A percentile compares a stretch with the other conserved stretches of the same genome.
Conservation (phyloP, 2,329 filamentous ascomycete genomes). For the Aspergillaceae sp. region DNA sequence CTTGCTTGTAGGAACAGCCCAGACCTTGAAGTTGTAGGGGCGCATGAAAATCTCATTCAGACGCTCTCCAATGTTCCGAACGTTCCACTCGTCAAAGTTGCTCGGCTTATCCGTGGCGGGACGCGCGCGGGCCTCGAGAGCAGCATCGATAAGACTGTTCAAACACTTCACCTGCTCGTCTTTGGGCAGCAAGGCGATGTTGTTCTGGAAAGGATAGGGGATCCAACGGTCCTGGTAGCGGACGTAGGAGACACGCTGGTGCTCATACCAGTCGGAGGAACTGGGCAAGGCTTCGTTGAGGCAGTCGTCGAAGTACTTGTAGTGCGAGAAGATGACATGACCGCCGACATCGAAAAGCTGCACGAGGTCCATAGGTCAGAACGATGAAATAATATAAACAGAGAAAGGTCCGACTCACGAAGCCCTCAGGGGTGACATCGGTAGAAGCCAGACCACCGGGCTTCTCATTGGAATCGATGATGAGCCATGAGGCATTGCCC, state of each 20-base stretch:
- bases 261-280: slow-evolving; percentile 89
- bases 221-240: slow-evolving; percentile 96
- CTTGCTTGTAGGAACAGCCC: slow-evolving; percentile 96
- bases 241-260: slow-evolving; percentile 98
- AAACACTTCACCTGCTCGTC: slow-evolving; percentile 93
- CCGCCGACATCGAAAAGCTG: slow-evolving; percentile 97
- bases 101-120: slow-evolving; percentile 76
- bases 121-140: slow-evolving; percentile 68
- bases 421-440: slow-evolving; percentile 89
- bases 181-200: slow-evolving; percentile 96
- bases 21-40: slow-evolving; percentile 99
- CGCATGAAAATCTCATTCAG: slow-evolving; percentile 95
- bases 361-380: background rate
- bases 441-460: slow-evolving; percentile 94
- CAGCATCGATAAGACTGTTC: slow-evolving; percentile 91
- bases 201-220: slow-evolving; percentile 99
- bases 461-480: slow-evolving; percentile 82
- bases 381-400: slow-evolving; percentile 4
- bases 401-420: slow-evolving; percentile 56
- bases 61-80: slow-evolving; percentile 81
- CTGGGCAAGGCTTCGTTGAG: slow-evolving; percentile 93
- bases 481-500: slow-evolving; percentile 91
- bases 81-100: slow-evolving; percentile 96
- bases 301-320: slow-evolving; percentile 99
- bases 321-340: slow-evolving; percentile 98